phyloP scores from a whole-genome alignment of 371 early-diverging fungal genomes.

The Mucor irregularis region DNA sequence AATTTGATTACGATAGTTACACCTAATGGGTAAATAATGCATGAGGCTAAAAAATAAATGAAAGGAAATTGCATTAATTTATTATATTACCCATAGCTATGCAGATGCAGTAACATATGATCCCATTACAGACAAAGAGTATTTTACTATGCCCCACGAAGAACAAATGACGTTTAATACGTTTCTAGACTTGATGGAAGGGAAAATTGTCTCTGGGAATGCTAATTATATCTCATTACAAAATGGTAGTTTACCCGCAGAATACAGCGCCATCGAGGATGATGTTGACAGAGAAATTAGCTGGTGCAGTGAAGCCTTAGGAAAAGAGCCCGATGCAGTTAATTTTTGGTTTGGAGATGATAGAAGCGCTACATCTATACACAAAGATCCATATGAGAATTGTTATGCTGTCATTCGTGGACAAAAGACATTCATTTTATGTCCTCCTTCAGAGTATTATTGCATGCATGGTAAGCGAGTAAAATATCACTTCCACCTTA shows the following conservation, averaged over 20 bases:
- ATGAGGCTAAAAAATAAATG: not conserved
- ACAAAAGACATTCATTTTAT: constrained; percentile 68
- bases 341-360: constrained; percentile 81
- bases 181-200: constrained; percentile 51
- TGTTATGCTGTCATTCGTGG: constrained; percentile 76
- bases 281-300: constrained; percentile 66
- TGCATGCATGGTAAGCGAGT: constrained; percentile 67
- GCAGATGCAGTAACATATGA: constrained; percentile 70
- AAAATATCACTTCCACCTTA: too few species aligned
- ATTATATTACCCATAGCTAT: constrained; percentile 52
- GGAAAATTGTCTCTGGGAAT: constrained; percentile 16
- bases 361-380: constrained; percentile 66
- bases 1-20: constrained; percentile 22
- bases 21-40: constrained; percentile 39
- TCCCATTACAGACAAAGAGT: constrained; percentile 38
- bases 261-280: constrained; percentile 49
- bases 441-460: constrained; percentile 71
- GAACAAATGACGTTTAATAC: constrained; percentile 57
- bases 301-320: constrained; percentile 67
- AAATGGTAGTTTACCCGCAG: constrained; percentile 65
- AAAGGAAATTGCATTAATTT: not conserved
- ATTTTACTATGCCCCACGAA: constrained; percentile 73
- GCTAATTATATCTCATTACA: constrained; percentile 72
- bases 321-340: constrained; percentile 70
- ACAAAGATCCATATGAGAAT: constrained; percentile 84